These are phyloP conservation scores for Pugionium dolabratum DNA, from an alignment of 345 rosid species.

Conservation along the genomic window DNA sequence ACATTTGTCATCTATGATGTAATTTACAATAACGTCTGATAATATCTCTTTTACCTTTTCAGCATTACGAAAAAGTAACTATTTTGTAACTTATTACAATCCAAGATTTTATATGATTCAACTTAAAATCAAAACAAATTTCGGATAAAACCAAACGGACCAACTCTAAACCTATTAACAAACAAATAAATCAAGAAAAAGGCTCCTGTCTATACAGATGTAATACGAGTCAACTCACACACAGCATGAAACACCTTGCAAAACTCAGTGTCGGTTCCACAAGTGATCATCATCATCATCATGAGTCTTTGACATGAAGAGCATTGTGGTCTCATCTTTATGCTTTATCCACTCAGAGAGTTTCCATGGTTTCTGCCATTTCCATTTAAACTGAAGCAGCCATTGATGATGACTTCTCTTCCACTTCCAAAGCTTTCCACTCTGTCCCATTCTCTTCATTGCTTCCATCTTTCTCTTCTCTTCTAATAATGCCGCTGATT, in stretches of 20 bases:
- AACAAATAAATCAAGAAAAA: not conserved
- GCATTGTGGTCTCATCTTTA: conserved; percentile 62
- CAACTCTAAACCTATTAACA: conserved; percentile 22
- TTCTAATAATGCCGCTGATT: conserved; percentile 57
- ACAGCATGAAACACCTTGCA: conserved; percentile 12
- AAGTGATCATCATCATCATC: conserved; percentile 27
- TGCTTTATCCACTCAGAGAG: conserved; percentile 80
- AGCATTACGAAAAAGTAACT: too few relatives aligned
- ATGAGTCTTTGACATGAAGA: conserved; percentile 52
- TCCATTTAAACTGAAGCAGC: conserved; percentile 86
- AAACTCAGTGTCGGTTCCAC: conserved; percentile 26
- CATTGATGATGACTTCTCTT: conserved; percentile 89
- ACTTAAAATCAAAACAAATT: too few relatives aligned
- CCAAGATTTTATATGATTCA: too few relatives aligned
- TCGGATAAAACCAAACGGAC: not conserved
- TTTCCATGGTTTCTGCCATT: conserved; percentile 94
- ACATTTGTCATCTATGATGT: too few relatives aligned
- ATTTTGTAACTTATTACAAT: too few relatives aligned
- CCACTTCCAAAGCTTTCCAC: conserved; percentile 85
- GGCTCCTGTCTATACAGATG: conserved; percentile 17
- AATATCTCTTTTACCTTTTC: too few relatives aligned
- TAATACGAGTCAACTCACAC: not conserved
- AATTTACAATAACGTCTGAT: too few relatives aligned
- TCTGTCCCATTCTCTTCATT: conserved; percentile 57
- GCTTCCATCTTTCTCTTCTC: conserved; percentile 58